phyloP scores from a whole-genome alignment of 176 grass and related monocot genomes.

The Oryza officinalis region DNA sequence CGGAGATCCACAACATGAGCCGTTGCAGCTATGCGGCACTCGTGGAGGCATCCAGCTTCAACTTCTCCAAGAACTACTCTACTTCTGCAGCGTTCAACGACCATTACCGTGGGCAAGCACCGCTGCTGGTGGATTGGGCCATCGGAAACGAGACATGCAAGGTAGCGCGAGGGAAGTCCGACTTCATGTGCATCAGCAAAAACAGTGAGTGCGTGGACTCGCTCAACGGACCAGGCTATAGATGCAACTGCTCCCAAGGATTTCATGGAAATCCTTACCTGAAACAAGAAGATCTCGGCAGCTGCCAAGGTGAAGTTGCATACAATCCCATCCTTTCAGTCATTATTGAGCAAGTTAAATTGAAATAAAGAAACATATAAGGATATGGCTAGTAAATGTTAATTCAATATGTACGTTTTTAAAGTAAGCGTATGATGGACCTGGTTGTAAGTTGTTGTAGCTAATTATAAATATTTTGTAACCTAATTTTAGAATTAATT shows the following conservation, averaged over 20 bases:
- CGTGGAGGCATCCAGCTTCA: background rate
- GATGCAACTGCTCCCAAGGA: background rate
- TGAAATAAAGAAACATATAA: no score
- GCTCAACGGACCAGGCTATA: background rate
- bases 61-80: background rate
- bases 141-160: background rate
- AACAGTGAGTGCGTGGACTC: background rate
- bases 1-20: background rate
- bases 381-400: no score
- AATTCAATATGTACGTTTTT: no score
- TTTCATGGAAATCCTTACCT: background rate
- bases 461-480: no score
- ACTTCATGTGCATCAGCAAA: background rate
- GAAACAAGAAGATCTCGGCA: no score
- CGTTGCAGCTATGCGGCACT: constrained; percentile 40
- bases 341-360: no score
- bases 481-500: no score
- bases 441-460: no score
- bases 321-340: no score
- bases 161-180: fast-evolving
- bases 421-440: no score
- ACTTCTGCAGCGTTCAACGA: background rate
- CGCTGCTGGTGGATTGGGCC: constrained; percentile 11
- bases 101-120: background rate
- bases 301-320: no score